Percentiles rank a stretch among this genome's conserved stretches.
Conservation (phyloP, 192 early-diverging fungal species). For the Neocallimastix lanati region DNA sequence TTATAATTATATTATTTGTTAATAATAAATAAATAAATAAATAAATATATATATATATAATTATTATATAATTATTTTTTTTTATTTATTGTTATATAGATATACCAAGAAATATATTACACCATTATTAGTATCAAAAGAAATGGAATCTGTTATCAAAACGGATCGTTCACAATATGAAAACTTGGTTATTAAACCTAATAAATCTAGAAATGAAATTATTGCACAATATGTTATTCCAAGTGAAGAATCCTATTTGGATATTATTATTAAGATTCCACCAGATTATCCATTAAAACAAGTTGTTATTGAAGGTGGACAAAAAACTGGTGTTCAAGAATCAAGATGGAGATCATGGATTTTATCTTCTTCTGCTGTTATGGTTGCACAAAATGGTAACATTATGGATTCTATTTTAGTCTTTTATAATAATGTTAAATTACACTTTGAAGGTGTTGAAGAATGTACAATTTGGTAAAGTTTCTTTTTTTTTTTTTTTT, state of each 20-base stretch:
- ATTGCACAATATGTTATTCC: slow-evolving; percentile 41
- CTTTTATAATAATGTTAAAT: slow-evolving; percentile 66
- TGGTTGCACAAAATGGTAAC: slow-evolving; percentile 55
- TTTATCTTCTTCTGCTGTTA: slow-evolving; percentile 18
- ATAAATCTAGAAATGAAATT: slow-evolving; percentile 45
- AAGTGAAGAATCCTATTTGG: slow-evolving; percentile 56
- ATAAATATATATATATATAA: too few species aligned
- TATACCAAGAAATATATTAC: slow-evolving; percentile 57
- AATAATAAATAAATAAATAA: too few species aligned
- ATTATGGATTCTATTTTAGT: slow-evolving; percentile 60
- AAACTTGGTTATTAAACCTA: slow-evolving; percentile 44
- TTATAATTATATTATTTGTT: too few species aligned
- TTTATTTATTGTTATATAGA: slow-evolving; percentile 6
- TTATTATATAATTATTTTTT: too few species aligned
- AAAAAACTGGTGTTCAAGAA: slow-evolving; percentile 21
- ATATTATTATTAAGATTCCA: slow-evolving; percentile 42
- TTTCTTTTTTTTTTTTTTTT: neutral
- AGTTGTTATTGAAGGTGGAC: slow-evolving; percentile 12
- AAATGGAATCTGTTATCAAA: slow-evolving; percentile 32
- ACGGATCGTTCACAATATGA: slow-evolving; percentile 23
- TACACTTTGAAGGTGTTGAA: slow-evolving; percentile 92
- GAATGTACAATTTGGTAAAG: slow-evolving; percentile 76
- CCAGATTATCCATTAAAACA: slow-evolving; percentile 19
- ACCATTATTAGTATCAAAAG: slow-evolving; percentile 32
- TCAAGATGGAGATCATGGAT: slow-evolving; percentile 29